These are phyloP conservation scores for Arthrobotrys sinensis DNA, from an alignment of 2,329 filamentous ascomycete species.

Conservation along the genomic window DNA sequence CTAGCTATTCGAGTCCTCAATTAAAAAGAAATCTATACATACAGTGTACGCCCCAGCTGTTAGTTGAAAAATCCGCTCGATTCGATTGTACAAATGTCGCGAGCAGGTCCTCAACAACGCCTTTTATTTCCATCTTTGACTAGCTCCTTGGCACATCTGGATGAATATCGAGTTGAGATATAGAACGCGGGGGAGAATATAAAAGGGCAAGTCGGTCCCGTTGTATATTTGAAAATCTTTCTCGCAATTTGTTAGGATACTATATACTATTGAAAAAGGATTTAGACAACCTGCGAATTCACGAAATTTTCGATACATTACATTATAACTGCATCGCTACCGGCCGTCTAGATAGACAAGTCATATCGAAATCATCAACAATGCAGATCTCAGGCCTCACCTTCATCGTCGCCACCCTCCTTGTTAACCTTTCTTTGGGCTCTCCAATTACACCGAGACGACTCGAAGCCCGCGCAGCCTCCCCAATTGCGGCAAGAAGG, in stretches of 20 bases:
- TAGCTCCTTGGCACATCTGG: conserved; percentile 15
- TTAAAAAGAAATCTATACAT: background rate
- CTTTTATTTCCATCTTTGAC: conserved; percentile 12
- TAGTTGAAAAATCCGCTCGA: background rate
- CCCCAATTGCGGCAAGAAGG: background rate
- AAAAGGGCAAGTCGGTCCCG: conserved; percentile 5
- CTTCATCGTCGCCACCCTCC: background rate
- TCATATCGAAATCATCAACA: background rate
- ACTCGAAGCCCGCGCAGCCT: background rate
- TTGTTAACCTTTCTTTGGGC: conserved; percentile 12
- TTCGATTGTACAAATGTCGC: conserved; percentile 20
- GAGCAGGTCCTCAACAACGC: conserved; percentile 22
- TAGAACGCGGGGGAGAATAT: background rate
- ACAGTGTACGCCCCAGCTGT: too few species aligned
- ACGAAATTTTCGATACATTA: background rate
- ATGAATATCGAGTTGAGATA: background rate
- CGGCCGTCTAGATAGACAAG: background rate
- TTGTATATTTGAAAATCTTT: conserved; percentile 6
- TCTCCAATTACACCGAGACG: background rate
- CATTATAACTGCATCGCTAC: background rate
- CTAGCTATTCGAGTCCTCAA: background rate
- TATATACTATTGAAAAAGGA: background rate
- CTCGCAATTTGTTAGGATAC: background rate
- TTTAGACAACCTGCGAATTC: background rate
- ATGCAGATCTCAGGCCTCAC: conserved; percentile 19